Evolutionary conservation across 2,329 filamentous ascomycete species (phyloP), one percentile per base, ranked within the genome.

Genomic region (Fusarium sp.): DNA sequence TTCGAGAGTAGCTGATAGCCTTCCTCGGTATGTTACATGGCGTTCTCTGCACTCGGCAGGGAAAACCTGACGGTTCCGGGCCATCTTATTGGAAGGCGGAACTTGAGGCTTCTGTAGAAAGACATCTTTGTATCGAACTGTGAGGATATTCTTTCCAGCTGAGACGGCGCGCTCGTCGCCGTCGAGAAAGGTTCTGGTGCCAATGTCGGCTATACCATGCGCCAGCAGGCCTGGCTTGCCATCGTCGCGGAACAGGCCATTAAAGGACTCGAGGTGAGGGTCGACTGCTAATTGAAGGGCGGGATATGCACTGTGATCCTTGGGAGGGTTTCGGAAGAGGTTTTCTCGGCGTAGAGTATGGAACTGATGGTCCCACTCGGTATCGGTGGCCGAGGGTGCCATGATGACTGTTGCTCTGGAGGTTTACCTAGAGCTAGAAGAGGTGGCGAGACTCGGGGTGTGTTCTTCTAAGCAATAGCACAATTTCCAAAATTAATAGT

Each of bases 181-280:
- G 78, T 99, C 96, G 47, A 97, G 87, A 75, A 92, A 97, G 6
- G 88, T 88, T 81, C 95, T 96, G 67, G 88, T 91, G 74, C 95
- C 96, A 80, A 99, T 98, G 76, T 99, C 96, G 75, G 87, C 88
- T 63, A 98, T 79, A 14, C 87, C 94, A 68, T 93, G 89, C 48
- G 91, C 87, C 53, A 99, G 75, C 58, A 89, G 77, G 41, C 83
- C 79, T 15, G 76, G 78, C 67, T 79, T 80, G 48, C 92, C 93
- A 79, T 90, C 86, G 58, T 86, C 84, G 31, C 89, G 87, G 76
- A 97, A 96, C 46, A 98, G 85, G 51, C 90, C 90, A 83, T 99
- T 97, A 87, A 97, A 99, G 9, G 96, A 96, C 75, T 97, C 90
- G 73, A 98, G 91, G 79, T 99, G 96, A 48, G 96, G 96, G 69